Conservation (phyloP, 2,329 filamentous ascomycete species). For the Orbilia quercus region DNA sequence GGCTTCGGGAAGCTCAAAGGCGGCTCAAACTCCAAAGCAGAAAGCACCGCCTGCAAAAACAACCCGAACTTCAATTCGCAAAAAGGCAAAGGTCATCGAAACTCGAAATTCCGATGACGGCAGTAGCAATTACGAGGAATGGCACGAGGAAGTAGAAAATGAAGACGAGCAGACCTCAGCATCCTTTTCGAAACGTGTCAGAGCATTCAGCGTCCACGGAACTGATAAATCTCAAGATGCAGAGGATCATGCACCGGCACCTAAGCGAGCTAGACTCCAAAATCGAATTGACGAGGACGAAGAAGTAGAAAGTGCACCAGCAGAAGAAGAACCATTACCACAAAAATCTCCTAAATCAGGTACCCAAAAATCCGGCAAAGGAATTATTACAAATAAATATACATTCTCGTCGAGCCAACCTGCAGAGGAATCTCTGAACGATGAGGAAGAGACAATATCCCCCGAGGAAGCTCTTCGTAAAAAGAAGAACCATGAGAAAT, state of each 20-base stretch:
- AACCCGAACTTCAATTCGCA: conserved; percentile 8
- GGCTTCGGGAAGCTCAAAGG: conserved; percentile 27
- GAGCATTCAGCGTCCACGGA: conserved; percentile 44
- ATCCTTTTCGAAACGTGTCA: conserved; percentile 45
- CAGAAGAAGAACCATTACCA: conserved; percentile 30
- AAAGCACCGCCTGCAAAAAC: conserved; percentile 11
- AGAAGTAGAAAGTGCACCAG: conserved; percentile 9
- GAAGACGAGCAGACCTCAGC: background rate
- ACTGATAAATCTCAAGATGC: conserved; percentile 20
- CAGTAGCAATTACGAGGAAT: conserved; percentile 16
- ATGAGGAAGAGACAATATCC: conserved; percentile 34
- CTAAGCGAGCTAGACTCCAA: conserved; percentile 41
- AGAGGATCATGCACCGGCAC: conserved; percentile 31
- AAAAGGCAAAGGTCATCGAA: conserved; percentile 20
- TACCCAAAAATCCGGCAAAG: conserved; percentile 26
- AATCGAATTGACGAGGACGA: conserved; percentile 14
- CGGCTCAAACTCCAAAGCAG: conserved; percentile 24
- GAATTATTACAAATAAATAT: conserved; percentile 41
- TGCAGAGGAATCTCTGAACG: background rate
- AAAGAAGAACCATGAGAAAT: conserved; percentile 46
- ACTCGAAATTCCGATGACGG: conserved; percentile 17
- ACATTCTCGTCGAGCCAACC: conserved; percentile 44
- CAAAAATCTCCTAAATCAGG: conserved; percentile 14
- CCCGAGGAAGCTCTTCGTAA: conserved; percentile 34
- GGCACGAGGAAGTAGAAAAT: conserved; percentile 21